Evolutionary conservation across 345 rosid species (phyloP).

Genomic region (Hibiscus tridactylites): DNA sequence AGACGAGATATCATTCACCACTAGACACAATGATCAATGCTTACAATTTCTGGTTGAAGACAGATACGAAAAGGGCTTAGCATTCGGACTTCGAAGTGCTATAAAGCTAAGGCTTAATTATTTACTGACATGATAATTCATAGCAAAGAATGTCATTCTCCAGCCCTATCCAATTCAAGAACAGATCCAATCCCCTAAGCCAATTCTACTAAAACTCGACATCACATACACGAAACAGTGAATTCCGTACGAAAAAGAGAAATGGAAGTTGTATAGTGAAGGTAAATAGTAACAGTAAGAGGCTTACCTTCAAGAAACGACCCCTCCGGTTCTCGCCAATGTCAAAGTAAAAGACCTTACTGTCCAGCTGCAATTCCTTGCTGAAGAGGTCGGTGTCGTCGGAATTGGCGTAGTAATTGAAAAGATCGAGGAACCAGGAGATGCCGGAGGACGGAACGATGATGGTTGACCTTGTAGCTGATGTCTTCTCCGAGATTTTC

Average conservation of each 20-base stretch:
- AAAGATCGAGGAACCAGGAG: constrained; percentile 97
- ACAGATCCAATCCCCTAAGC: not conserved
- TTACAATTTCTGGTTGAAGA: not conserved
- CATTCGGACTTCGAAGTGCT: not conserved
- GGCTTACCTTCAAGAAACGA: constrained; percentile 77
- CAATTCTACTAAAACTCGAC: not conserved
- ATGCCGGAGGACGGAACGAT: constrained; percentile 93
- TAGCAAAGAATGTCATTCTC: not conserved
- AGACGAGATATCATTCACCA: not conserved
- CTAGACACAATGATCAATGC: not conserved
- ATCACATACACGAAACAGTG: not conserved
- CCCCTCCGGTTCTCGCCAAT: constrained; percentile 94
- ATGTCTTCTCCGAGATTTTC: constrained; percentile 94
- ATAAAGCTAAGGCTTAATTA: not conserved
- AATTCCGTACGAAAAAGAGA: not conserved
- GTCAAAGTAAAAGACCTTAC: constrained; percentile 95
- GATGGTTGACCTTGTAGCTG: constrained; percentile 96
- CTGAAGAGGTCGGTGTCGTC: constrained; percentile 83
- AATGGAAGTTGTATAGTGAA: not conserved
- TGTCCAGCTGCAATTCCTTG: constrained; percentile 95
- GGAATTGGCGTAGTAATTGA: constrained; percentile 86
- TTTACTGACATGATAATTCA: not conserved
- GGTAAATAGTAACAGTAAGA: not conserved
- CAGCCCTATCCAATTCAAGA: not conserved
- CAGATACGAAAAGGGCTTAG: not conserved